Evolutionary conservation across 345 rosid species (phyloP).

Genomic region (Anastatica hierochuntica): DNA sequence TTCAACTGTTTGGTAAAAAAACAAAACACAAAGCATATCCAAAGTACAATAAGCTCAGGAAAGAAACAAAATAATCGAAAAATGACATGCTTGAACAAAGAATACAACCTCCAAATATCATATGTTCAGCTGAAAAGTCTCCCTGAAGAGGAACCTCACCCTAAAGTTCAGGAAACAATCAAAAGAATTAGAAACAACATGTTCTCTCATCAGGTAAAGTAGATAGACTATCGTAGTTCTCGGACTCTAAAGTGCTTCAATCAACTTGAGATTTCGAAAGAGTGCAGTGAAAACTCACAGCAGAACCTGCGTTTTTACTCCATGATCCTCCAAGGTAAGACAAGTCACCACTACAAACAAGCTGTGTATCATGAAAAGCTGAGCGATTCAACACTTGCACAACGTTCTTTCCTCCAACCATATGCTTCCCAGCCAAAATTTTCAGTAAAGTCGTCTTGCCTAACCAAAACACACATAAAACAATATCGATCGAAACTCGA

Average conservation of each 20-base stretch:
- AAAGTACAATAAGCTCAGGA: not conserved
- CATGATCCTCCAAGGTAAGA: slow-evolving; percentile 93
- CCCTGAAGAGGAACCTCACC: slow-evolving; percentile 98
- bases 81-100: not conserved
- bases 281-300: slow-evolving; percentile 41
- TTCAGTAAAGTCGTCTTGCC: slow-evolving; percentile 86
- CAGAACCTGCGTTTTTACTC: slow-evolving; percentile 85
- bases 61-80: not conserved
- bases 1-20: slow-evolving; percentile 49
- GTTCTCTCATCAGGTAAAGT: not conserved
- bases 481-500: not conserved
- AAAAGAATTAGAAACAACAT: not conserved
- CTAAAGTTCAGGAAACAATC: slow-evolving; percentile 16
- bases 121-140: slow-evolving; percentile 93
- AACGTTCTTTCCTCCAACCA: slow-evolving; percentile 89
- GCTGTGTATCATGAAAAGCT: slow-evolving; percentile 85
- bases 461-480: not conserved
- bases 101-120: slow-evolving; percentile 86
- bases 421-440: slow-evolving; percentile 84
- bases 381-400: slow-evolving; percentile 69
- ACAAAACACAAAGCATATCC: not conserved
- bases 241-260: too few species aligned
- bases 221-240: not conserved
- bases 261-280: too few species aligned
- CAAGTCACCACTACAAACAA: slow-evolving; percentile 84